These are phyloP conservation scores for Tuber brumale DNA, from an alignment of 495 filamentous ascomycete genomes.

Conservation along the genomic window DNA sequence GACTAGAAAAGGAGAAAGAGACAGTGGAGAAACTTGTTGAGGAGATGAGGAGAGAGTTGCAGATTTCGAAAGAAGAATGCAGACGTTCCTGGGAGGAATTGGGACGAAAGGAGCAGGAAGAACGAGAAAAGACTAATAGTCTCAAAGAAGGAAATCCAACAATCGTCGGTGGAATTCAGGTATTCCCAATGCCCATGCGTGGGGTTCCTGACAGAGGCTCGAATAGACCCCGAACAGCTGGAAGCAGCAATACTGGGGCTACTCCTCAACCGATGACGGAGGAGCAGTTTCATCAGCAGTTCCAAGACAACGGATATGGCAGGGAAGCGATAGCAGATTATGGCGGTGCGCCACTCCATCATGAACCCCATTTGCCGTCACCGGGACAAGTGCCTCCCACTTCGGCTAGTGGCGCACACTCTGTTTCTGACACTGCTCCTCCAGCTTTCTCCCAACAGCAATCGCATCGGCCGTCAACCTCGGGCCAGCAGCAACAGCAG, in stretches of 20 bases:
- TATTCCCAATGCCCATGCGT: slow-evolving; percentile 84
- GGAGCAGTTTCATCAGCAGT: slow-evolving; percentile 15
- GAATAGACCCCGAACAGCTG: slow-evolving; percentile 37
- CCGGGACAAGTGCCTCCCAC: slow-evolving; percentile 27
- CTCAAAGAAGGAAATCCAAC: slow-evolving; percentile 84
- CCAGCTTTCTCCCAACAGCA: slow-evolving; percentile 37
- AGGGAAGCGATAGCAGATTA: slow-evolving; percentile 32
- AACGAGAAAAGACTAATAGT: slow-evolving; percentile 79
- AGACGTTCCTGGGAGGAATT: slow-evolving; percentile 95
- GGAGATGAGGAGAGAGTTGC: slow-evolving; percentile 83
- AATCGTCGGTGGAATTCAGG: slow-evolving; percentile 85
- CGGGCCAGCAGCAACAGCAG: slow-evolving; percentile 31
- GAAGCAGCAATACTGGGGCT: slow-evolving; percentile 32
- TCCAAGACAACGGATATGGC: slow-evolving; percentile 34
- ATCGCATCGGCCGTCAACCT: slow-evolving; percentile 39
- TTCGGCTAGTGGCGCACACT: slow-evolving; percentile 34
- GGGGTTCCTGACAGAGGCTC: slow-evolving; percentile 58
- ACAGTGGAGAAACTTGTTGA: slow-evolving; percentile 66
- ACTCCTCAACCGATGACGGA: slow-evolving; percentile 31
- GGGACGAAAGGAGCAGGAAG: slow-evolving; percentile 86
- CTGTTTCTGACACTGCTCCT: slow-evolving; percentile 31
- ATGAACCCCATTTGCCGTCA: slow-evolving; percentile 31
- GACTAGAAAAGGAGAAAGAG: slow-evolving; percentile 58
- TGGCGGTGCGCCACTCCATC: slow-evolving; percentile 27
- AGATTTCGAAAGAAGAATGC: slow-evolving; percentile 94